phyloP scores from a whole-genome alignment of 768 basidiomycete species.

The Myochromella boudieri region DNA sequence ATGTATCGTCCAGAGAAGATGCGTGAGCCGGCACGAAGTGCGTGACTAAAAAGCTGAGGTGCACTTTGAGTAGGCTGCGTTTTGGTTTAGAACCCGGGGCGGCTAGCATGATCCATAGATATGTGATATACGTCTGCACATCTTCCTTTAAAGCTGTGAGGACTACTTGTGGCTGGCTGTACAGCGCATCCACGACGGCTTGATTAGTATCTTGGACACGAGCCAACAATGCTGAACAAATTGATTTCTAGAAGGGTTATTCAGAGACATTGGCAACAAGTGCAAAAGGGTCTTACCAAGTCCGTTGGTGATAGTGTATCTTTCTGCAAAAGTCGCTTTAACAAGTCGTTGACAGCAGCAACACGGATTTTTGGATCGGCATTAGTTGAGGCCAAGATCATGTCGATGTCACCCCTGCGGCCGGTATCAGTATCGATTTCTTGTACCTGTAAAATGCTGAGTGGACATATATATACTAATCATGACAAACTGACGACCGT shows the following conservation, averaged over 20 bases:
- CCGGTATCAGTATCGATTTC: conserved; percentile 2
- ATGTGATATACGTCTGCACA: conserved; percentile 43
- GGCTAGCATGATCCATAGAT: conserved; percentile 37
- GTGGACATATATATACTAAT: background rate
- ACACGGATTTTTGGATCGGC: conserved; percentile 62
- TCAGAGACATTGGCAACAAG: background rate
- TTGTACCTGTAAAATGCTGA: conserved; percentile 4
- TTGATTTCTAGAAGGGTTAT: conserved; percentile 42
- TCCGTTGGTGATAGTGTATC: conserved; percentile 34
- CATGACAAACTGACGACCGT: conserved; percentile 42
- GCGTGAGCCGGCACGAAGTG: conserved; percentile 39
- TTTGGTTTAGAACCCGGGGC: conserved; percentile 43
- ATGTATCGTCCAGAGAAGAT: conserved; percentile 31
- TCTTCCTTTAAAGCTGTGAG: conserved; percentile 44
- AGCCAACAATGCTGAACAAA: conserved; percentile 63
- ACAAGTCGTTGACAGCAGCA: conserved; percentile 57
- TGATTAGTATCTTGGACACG: conserved; percentile 66
- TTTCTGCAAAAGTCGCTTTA: conserved; percentile 35
- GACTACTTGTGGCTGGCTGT: conserved; percentile 48
- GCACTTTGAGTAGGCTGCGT: conserved; percentile 50
- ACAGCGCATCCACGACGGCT: conserved; percentile 66
- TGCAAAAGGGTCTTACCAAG: conserved; percentile 32
- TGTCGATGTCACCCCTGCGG: conserved; percentile 29
- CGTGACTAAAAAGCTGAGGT: conserved; percentile 55
- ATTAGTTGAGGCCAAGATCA: conserved; percentile 56